Evolutionary conservation across 139 green algal genomes (phyloP).

Genomic region (Auxenochlorella pyrenoidosa): DNA sequence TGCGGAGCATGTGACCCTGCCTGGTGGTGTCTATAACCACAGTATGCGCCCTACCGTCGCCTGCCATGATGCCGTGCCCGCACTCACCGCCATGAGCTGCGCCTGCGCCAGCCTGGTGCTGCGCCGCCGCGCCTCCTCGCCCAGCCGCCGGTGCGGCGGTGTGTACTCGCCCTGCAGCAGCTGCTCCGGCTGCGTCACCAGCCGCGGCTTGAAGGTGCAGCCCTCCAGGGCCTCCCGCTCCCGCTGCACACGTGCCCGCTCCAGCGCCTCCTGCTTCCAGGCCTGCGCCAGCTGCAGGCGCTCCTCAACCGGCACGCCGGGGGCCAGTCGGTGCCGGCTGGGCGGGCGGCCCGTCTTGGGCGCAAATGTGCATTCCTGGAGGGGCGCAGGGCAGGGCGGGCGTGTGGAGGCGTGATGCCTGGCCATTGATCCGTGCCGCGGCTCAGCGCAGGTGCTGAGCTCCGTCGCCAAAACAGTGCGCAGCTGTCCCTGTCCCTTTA

Average conservation of each 20-base stretch:
- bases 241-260: conserved; percentile 34
- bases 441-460: no score
- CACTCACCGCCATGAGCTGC: neutral
- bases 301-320: conserved; percentile 39
- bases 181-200: conserved; percentile 14
- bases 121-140: conserved; percentile 33
- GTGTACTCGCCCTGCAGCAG: conserved; percentile 14
- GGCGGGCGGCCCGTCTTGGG: conserved; percentile 43
- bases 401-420: neutral
- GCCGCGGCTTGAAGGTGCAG: conserved; percentile 53
- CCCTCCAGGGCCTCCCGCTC: conserved; percentile 38
- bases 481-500: no score
- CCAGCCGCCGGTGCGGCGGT: conserved; percentile 43
- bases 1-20: no score
- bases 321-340: neutral
- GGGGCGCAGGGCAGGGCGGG: neutral
- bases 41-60: no score
- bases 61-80: neutral
- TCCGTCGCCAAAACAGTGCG: no score
- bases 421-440: no score
- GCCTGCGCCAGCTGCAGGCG: conserved; percentile 32
- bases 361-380: conserved; percentile 48
- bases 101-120: conserved; percentile 40
- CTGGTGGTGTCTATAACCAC: no score
- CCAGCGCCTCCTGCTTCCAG: conserved; percentile 23